These are phyloP conservation scores for Colletotrichum spaethianum DNA, from an alignment of 2,329 filamentous ascomycete genomes.

Conservation along the genomic window DNA sequence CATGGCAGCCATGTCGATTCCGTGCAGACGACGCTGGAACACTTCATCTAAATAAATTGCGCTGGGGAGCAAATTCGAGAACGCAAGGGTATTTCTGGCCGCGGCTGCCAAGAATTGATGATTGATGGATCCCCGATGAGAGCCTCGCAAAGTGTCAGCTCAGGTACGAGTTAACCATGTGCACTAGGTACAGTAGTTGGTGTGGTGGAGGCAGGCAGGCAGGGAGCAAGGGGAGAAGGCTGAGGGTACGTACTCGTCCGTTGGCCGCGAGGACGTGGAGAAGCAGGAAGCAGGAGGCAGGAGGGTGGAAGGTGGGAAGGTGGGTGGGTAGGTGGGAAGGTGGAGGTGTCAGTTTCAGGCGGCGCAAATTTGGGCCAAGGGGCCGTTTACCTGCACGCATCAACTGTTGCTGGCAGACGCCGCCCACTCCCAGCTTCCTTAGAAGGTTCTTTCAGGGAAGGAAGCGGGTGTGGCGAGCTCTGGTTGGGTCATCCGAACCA, in stretches of 20 bases:
- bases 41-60: slow-evolving; percentile 20
- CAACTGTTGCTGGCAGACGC: background rate
- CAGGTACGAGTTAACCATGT: no score
- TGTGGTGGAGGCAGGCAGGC: background rate
- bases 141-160: background rate
- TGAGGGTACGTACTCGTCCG: background rate
- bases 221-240: background rate
- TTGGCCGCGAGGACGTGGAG: background rate
- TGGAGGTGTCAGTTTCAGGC: slow-evolving; percentile 37
- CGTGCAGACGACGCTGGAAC: slow-evolving; percentile 5
- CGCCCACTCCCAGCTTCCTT: background rate
- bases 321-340: background rate
- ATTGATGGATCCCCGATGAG: background rate
- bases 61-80: background rate
- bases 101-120: slow-evolving; percentile 20
- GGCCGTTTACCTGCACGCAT: background rate
- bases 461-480: background rate
- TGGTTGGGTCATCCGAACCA: background rate
- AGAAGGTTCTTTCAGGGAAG: background rate
- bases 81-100: background rate
- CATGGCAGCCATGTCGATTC: slow-evolving; percentile 1
- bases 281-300: no score
- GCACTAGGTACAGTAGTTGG: no score
- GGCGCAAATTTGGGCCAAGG: slow-evolving; percentile 21
- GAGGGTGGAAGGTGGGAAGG: background rate